Evolutionary conservation across 805 yeast species (phyloP).

Genomic region (Saturnispora dispora): DNA sequence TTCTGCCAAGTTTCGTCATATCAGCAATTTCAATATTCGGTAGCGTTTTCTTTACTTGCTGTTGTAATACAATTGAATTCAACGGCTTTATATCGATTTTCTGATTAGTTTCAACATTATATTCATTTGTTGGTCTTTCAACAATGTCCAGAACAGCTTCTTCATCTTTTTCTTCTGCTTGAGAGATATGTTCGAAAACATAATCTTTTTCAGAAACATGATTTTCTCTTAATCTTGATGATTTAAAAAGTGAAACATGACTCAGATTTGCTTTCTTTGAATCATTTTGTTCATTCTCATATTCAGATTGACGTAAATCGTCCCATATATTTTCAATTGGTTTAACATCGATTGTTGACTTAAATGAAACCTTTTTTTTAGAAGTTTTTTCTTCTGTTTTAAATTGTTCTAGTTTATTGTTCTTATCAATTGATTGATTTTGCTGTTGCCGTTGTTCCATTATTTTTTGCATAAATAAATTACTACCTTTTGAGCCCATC

Average conservation of each 20-base stretch:
- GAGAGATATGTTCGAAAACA: too few relatives aligned
- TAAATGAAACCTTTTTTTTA: conserved; percentile 47
- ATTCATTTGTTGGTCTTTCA: conserved; percentile 6
- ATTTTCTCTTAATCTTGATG: conserved; percentile 8
- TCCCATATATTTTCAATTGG: conserved; percentile 51
- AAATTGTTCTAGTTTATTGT: neutral
- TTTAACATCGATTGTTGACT: conserved; percentile 44
- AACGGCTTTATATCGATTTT: neutral
- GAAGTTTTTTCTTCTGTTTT: neutral
- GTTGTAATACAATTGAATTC: neutral
- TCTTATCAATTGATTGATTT: neutral
- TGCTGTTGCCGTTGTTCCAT: conserved; percentile 21
- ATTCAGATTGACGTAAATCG: conserved; percentile 28
- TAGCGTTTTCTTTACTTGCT: neutral
- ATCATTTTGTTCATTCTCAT: conserved; percentile 11
- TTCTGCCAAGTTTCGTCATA: conserved; percentile 12
- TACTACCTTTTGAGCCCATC: conserved; percentile 27
- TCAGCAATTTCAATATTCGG: neutral
- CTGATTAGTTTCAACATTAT: neutral
- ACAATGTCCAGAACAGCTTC: conserved; percentile 16
- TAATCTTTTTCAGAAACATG: neutral
- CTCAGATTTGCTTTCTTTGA: conserved; percentile 1
- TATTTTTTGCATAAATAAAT: conserved; percentile 35
- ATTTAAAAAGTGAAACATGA: conserved; percentile 14
- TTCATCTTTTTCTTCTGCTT: conserved; percentile 4